These are phyloP conservation scores for Trifolium pratense DNA, from an alignment of 306 rosid genomes.

Conservation along the genomic window DNA sequence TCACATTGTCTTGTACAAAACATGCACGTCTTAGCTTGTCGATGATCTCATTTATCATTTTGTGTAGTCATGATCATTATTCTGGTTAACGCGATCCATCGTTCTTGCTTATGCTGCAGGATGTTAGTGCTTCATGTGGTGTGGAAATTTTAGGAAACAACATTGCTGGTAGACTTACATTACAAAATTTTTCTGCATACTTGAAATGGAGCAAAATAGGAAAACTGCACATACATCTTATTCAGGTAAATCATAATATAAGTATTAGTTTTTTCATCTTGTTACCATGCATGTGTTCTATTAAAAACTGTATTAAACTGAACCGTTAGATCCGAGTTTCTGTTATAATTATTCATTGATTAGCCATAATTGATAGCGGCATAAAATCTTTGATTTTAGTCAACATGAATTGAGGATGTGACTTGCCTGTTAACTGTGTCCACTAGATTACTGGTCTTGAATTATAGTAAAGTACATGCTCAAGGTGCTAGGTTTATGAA, in stretches of 20 bases:
- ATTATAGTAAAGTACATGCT: neutral
- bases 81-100: constrained; percentile 17
- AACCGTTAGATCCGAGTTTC: neutral
- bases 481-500: constrained; percentile 1
- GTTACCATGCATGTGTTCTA: neutral
- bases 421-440: neutral
- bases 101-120: constrained; percentile 55
- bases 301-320: neutral
- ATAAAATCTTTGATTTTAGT: neutral
- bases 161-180: constrained; percentile 55
- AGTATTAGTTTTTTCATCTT: neutral
- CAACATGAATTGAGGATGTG: neutral
- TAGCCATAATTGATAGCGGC: constrained; percentile 1
- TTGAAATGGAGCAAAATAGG: constrained; percentile 94
- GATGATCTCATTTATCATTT: constrained; percentile 1
- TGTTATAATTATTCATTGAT: constrained; percentile 12
- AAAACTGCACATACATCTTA: constrained; percentile 57
- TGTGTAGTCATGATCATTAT: constrained; percentile 6
- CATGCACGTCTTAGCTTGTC: neutral
- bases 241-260: constrained; percentile 59
- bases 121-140: constrained; percentile 63
- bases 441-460: constrained; percentile 28
- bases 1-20: constrained; percentile 13
- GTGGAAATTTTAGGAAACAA: constrained; percentile 56
- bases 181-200: constrained; percentile 54